Conservation (phyloP, 768 basidiomycete genomes). For the Tubosaeta sp. region DNA sequence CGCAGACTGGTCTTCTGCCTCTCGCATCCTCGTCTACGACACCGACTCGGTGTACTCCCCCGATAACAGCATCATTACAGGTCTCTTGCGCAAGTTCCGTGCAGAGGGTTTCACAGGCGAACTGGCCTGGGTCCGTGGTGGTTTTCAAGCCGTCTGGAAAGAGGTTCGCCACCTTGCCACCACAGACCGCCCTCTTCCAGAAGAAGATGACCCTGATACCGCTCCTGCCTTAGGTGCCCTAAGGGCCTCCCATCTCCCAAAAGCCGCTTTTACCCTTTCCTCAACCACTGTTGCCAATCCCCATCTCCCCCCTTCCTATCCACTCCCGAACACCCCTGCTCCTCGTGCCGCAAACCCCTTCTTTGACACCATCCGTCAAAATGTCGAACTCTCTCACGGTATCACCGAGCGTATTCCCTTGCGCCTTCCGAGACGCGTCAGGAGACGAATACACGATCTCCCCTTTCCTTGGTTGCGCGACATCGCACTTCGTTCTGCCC, state of each 20-base stretch:
- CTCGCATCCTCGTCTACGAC: conserved; percentile 80
- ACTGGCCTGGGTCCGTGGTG: conserved; percentile 78
- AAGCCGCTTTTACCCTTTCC: conserved; percentile 56
- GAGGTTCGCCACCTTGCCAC: conserved; percentile 53
- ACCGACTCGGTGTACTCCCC: conserved; percentile 62
- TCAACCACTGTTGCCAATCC: conserved; percentile 34
- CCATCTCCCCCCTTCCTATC: not conserved
- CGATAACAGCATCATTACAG: conserved; percentile 64
- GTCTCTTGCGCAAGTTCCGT: conserved; percentile 72
- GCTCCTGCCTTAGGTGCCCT: conserved; percentile 30
- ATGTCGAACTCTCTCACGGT: conserved; percentile 70
- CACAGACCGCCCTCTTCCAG: conserved; percentile 42
- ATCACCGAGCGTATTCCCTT: conserved; percentile 83
- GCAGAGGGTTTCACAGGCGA: conserved; percentile 56
- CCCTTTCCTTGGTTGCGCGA: conserved; percentile 77
- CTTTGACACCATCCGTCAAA: conserved; percentile 90
- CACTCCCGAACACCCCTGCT: conserved; percentile 16
- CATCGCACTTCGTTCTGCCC: conserved; percentile 54
- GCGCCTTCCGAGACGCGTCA: conserved; percentile 44
- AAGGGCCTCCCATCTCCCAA: conserved; percentile 57
- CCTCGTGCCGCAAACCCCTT: conserved; percentile 68
- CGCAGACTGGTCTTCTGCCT: conserved; percentile 50
- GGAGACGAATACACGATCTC: conserved; percentile 62
- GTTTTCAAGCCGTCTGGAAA: conserved; percentile 67
- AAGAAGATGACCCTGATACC: conserved; percentile 46